These are phyloP conservation scores for Wickerhamiella hasegawae DNA, from an alignment of 805 yeast genomes.

Conservation along the genomic window DNA sequence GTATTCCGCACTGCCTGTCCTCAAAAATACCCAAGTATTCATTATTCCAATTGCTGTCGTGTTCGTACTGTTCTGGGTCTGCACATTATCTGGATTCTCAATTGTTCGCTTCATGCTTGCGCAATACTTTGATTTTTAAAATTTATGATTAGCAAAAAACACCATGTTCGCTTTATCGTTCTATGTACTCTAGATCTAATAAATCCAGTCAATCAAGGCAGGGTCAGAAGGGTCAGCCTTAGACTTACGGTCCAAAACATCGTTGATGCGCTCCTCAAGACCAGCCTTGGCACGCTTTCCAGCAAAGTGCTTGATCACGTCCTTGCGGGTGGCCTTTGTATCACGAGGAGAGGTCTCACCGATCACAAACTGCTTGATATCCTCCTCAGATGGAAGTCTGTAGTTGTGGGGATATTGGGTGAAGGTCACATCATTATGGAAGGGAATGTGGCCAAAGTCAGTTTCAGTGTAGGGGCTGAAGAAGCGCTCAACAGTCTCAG, in stretches of 20 bases:
- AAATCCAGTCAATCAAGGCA: constrained; percentile 33
- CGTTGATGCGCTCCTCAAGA: constrained; percentile 40
- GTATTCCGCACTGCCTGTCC: constrained; percentile 58
- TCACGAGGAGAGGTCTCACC: constrained; percentile 57
- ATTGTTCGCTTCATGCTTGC: constrained; percentile 51
- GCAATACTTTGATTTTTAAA: constrained; percentile 24
- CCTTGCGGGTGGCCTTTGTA: constrained; percentile 51
- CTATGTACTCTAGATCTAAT: too few relatives aligned
- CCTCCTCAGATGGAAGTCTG: constrained; percentile 66
- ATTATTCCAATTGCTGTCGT: constrained; percentile 49
- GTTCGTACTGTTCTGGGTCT: constrained; percentile 35
- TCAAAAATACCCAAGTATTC: constrained; percentile 45
- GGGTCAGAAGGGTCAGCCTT: constrained; percentile 27
- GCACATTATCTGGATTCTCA: constrained; percentile 53
- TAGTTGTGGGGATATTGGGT: constrained; percentile 43
- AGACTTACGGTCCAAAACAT: constrained; percentile 44
- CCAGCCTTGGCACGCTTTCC: constrained; percentile 35
- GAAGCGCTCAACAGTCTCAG: constrained; percentile 15
- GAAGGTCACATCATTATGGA: constrained; percentile 23
- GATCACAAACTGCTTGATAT: constrained; percentile 46
- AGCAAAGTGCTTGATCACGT: constrained; percentile 49
- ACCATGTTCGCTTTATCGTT: too few relatives aligned
- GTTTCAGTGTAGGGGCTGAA: constrained; percentile 17
- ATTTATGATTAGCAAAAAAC: too few relatives aligned
- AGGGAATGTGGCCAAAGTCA: constrained; percentile 14